Base-by-base conservation (phyloP, 2,329 filamentous ascomycete species). In the Phoma herbarum region DNA sequence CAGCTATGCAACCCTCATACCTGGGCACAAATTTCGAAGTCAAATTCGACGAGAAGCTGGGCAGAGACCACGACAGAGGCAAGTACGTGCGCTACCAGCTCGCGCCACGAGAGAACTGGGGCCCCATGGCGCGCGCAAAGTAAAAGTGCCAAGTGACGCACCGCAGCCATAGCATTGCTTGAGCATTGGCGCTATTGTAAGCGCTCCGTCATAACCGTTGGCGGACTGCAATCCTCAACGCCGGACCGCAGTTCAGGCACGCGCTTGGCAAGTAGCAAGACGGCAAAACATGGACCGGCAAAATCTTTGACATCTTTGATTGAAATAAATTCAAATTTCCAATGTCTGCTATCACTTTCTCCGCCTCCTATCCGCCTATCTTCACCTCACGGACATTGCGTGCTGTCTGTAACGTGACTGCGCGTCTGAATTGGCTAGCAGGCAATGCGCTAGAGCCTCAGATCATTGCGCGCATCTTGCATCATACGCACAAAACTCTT, bases 101-200 rank as follows among this genome's bases (percentile, higher is more conserved):
- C 60, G 98, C 98, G 74, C 95, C 95, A 44, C 83, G 90, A 59
- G 89, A 92, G 71, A 95, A 98, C 75, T 99, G 95, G 95, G 95
- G 95, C 0, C 95, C 95, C 1, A 87, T 96, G 86, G 74, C 76
- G 31, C 77, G 80, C 57, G 82, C 82, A 18, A 83, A 82, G 71
- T 77, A 66, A 65, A 65, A 55, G 25, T 33, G 33, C 44, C n/a
- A 39, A 54, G 52, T 41, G 46, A 47, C 28, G 49, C 41, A 43
- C 41, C 16, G 41, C 41, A 43, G 41, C 41, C 14, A 11, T 20
- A 14, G 22, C 22, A 43, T 43, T 43, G 20, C 37, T 23, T 23
- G 37, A 23, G 23, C 7, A n/a, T 26, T 18, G 6, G 41, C 49
- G 44, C 55, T 58, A 44, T 39, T 25, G 31, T 20, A 53, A 35